Base-by-base conservation (phyloP, 2,329 filamentous ascomycete genomes). In the Colletotrichum graminicola region DNA sequence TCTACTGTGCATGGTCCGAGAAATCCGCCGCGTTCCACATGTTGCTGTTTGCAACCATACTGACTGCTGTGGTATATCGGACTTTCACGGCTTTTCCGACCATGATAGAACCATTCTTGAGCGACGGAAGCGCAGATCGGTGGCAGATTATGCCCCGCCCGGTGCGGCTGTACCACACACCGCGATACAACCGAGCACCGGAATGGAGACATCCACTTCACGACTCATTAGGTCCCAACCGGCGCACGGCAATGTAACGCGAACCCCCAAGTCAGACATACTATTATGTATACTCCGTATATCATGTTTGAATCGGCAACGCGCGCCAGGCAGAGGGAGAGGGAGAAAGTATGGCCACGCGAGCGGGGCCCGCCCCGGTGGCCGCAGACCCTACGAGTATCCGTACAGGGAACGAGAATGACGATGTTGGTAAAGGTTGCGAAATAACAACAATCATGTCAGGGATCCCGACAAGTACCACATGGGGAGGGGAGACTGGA, bases 191-290 rank as follows among this genome's bases (percentile, higher is more conserved):
- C 26, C 49, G 29, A 47, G 41, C 43, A 61, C 45, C 62, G 54
- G 54, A 43, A 60, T 32, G 45, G 45, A 43, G 36, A 16, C 34
- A n/a, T 62, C 55, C 49, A 18, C 49, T 62, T 52, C 57, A 71
- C 67, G 67, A 67, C 57, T 67, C 57, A 29, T 56, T 51, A 41
- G 36, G 23, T 39, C 62, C 63, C 43, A 29, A 11, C 67, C 51
- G 36, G 63, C 51, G 54, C 67, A 45, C 41, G 57, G 43, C 56
- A 71, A 67, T 71, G 67, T 59, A 71, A 67, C 57, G 64, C 51
- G 57, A 67, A n/a, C n/a, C 63, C 64, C 65, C 67, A 64, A 71
- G 63, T 71, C 67, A 43, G 52, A 32, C 49, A 26, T 16, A 2
- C 39, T 14, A 41, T 6, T 41, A 41, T 18, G 39, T 16, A 12